phyloP scores from a whole-genome alignment of 2,329 filamentous ascomycete genomes.

The Trichoderma sp. region DNA sequence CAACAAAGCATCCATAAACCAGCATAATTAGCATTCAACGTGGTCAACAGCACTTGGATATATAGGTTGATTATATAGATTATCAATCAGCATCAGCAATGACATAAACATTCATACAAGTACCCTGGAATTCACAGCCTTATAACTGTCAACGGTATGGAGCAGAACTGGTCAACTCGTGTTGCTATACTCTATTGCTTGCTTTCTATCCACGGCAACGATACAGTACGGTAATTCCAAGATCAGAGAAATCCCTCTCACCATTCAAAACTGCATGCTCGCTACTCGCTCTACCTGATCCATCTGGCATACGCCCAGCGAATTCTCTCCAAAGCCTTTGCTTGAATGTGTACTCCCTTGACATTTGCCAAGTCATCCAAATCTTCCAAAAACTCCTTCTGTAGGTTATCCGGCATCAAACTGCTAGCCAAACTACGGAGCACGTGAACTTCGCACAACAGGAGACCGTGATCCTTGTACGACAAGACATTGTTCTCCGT shows the following conservation, averaged over 20 bases:
- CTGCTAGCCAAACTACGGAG: constrained; percentile 63
- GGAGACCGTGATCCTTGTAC: constrained; percentile 88
- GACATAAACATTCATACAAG: not conserved
- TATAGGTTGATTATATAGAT: not conserved
- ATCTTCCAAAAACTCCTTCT: constrained; percentile 86
- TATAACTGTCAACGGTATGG: not conserved
- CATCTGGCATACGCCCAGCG: constrained; percentile 88
- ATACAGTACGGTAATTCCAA: not conserved
- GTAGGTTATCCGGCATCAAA: constrained; percentile 72
- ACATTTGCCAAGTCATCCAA: constrained; percentile 83
- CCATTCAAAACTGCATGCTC: not conserved
- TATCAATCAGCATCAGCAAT: not conserved
- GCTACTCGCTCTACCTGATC: constrained; percentile 46
- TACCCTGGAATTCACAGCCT: not conserved
- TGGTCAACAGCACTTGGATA: not conserved
- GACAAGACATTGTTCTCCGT: constrained; percentile 74
- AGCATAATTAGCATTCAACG: not conserved
- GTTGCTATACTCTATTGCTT: not conserved
- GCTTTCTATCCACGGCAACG: not conserved
- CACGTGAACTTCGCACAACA: constrained; percentile 87
- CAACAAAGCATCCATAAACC: not conserved
- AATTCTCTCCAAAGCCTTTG: constrained; percentile 77
- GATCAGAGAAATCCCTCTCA: not conserved
- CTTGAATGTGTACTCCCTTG: constrained; percentile 75
- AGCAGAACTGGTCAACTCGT: not conserved